Conservation (phyloP, 306 rosid genomes). For the Alnus rubra region DNA sequence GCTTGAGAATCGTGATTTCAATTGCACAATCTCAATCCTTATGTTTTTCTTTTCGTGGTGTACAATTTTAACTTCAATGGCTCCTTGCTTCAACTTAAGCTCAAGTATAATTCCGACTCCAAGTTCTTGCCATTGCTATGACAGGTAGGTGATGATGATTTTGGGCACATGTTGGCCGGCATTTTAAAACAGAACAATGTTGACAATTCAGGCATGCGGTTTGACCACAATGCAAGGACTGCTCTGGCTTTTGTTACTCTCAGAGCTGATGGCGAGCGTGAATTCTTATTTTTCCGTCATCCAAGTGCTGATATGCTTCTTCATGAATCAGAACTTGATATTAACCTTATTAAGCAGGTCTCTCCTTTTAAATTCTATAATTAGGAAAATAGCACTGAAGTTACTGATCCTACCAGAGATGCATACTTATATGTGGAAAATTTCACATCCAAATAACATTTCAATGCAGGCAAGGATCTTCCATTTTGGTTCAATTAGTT, state of each 20-base stretch:
- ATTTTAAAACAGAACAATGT: conserved; percentile 72
- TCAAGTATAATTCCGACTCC: background rate
- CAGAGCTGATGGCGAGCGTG: conserved; percentile 88
- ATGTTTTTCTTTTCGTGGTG: background rate
- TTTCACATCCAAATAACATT: conserved; percentile 16
- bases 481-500: conserved; percentile 95
- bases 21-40: background rate
- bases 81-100: conserved; percentile 7
- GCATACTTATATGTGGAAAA: background rate
- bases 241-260: conserved; percentile 89
- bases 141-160: conserved; percentile 94
- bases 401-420: background rate
- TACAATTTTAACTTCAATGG: background rate
- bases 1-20: background rate
- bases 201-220: conserved; percentile 69
- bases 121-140: conserved; percentile 1
- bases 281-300: conserved; percentile 83
- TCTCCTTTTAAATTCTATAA: conserved; percentile 10
- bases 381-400: background rate
- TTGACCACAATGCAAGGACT: conserved; percentile 78
- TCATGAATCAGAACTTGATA: conserved; percentile 76
- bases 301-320: conserved; percentile 98
- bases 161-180: conserved; percentile 76
- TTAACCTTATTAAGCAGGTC: conserved; percentile 60
- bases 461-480: conserved; percentile 68